These are phyloP conservation scores for Hylodesmum podocarpum DNA, from an alignment of 306 rosid genomes.

Conservation along the genomic window DNA sequence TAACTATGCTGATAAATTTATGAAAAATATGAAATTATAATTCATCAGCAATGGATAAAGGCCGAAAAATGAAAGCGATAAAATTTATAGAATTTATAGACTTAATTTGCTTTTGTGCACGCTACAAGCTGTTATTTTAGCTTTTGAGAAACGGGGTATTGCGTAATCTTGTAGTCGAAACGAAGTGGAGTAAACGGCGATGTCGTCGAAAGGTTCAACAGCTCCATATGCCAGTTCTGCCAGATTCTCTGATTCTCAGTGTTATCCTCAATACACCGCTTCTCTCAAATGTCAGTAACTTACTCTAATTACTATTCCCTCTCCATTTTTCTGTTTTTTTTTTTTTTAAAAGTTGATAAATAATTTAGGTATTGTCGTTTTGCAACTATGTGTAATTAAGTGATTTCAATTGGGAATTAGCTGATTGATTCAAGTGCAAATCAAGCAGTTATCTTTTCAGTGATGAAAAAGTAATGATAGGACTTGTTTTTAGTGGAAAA, in stretches of 20 bases:
- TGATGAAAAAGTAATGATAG: not conserved
- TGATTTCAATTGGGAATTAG: constrained; percentile 8
- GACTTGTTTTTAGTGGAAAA: not conserved
- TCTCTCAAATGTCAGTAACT: constrained; percentile 69
- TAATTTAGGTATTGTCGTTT: constrained; percentile 1
- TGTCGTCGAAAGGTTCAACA: constrained; percentile 58
- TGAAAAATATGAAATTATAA: no score
- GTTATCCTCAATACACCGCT: constrained; percentile 85
- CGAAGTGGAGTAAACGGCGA: not conserved
- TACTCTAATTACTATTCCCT: not conserved
- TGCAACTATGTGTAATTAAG: not conserved
- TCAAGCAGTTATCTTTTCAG: not conserved
- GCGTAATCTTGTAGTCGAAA: not conserved
- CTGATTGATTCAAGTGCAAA: not conserved
- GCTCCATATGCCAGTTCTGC: constrained; percentile 72
- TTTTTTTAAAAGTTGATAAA: no score
- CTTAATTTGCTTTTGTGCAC: no score
- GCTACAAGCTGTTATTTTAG: not conserved
- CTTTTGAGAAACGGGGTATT: not conserved
- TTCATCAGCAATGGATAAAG: no score
- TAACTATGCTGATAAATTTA: no score
- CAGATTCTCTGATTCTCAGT: constrained; percentile 76
- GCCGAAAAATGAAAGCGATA: no score
- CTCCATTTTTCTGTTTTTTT: not conserved
- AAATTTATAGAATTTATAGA: no score